A percentile compares a stretch with the other conserved stretches of the same genome.
These are phyloP conservation scores for Fraxinus sp. DNA, from an alignment of 305 asterid species.

Conservation along the genomic window DNA sequence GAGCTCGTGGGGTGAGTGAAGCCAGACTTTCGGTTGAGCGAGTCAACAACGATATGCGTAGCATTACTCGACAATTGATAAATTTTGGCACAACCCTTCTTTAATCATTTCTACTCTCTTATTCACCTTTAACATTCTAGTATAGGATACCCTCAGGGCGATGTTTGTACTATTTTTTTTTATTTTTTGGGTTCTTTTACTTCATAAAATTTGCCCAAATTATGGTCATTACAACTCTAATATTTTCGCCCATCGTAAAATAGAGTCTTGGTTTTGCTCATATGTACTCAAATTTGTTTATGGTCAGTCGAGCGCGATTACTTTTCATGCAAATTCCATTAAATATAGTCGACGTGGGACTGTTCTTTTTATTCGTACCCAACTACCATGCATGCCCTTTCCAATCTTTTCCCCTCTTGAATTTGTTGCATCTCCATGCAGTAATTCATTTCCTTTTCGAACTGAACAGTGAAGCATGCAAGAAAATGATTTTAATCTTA, in stretches of 20 bases:
- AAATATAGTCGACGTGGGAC: background rate
- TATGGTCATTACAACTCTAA: no score
- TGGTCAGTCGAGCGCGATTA: background rate
- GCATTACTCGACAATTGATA: background rate
- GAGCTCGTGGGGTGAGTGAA: no score
- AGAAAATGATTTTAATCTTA: slow-evolving; percentile 27
- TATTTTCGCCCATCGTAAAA: no score
- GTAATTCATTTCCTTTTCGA: slow-evolving; percentile 30
- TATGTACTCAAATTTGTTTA: background rate
- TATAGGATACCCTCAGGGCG: background rate
- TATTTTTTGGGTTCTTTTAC: no score
- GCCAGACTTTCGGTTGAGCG: no score
- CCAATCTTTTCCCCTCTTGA: background rate
- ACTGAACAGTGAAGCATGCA: slow-evolving; percentile 36
- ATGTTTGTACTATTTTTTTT: background rate
- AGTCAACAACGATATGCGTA: background rate
- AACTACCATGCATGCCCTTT: slow-evolving; percentile 30
- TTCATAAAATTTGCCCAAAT: no score
- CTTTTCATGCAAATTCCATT: background rate
- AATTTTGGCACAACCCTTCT: background rate
- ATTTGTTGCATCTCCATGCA: slow-evolving; percentile 27
- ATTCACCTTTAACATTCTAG: background rate
- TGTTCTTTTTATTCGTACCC: background rate
- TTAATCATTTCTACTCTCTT: background rate
- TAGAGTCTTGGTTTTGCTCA: no score